These are phyloP conservation scores for Pythium sp. DNA, from an alignment of 352 stramenopile genomes.

Conservation along the genomic window DNA sequence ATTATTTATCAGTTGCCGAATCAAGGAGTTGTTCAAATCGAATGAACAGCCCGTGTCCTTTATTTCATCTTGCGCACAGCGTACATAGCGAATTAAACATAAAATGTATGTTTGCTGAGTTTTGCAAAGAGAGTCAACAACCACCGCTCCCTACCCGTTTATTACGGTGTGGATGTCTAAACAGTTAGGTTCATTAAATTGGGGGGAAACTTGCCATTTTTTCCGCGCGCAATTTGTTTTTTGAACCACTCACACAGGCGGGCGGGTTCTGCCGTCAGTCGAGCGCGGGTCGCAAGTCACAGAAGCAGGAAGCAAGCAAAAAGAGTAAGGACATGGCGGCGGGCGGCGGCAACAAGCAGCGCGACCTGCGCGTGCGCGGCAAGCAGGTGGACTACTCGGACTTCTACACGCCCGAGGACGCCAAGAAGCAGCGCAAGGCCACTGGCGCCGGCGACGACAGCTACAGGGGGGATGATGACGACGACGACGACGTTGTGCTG, in stretches of 20 bases:
- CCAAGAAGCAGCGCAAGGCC: conserved; percentile 23
- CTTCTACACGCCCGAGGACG: conserved; percentile 22
- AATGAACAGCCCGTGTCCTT: too few relatives aligned
- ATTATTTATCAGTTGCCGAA: conserved; percentile 16
- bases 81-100: too few relatives aligned
- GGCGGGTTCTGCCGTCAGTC: conserved; percentile 8
- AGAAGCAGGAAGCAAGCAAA: not conserved
- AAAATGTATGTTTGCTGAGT: too few relatives aligned
- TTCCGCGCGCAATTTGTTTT: conserved; percentile 12
- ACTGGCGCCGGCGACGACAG: conserved; percentile 18
- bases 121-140: too few relatives aligned
- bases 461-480: conserved; percentile 33
- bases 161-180: not conserved
- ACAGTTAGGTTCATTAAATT: not conserved
- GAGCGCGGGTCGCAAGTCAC: conserved; percentile 15
- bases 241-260: conserved; percentile 8
- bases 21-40: too few relatives aligned
- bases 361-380: conserved; percentile 28
- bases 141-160: too few relatives aligned
- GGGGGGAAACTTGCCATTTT: conserved; percentile 1
- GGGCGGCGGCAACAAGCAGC: conserved; percentile 26
- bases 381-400: conserved; percentile 44
- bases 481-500: conserved; percentile 24
- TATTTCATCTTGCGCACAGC: too few relatives aligned
- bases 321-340: conserved; percentile 16